These are phyloP conservation scores for Dactylonectria estremocensis DNA, from an alignment of 2,329 filamentous ascomycete species.

Conservation along the genomic window DNA sequence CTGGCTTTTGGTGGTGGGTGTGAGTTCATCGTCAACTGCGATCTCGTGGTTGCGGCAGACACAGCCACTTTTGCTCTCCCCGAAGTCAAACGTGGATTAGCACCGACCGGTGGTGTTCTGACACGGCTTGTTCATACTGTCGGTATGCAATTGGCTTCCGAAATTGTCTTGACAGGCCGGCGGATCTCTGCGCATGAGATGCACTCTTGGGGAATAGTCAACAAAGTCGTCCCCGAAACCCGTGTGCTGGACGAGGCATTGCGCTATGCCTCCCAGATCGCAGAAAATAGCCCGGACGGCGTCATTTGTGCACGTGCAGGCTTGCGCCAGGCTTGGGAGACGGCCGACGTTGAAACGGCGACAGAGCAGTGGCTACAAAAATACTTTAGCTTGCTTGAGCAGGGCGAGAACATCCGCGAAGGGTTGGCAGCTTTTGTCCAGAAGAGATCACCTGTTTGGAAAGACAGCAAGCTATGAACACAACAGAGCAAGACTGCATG, in stretches of 20 bases:
- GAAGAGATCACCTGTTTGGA: conserved; percentile 50
- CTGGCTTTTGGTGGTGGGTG: conserved; percentile 69
- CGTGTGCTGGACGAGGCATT: conserved; percentile 39
- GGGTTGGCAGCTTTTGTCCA: conserved; percentile 65
- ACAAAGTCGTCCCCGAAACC: conserved; percentile 22
- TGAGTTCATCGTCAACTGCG: conserved; percentile 67
- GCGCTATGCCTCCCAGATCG: conserved; percentile 51
- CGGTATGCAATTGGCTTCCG: conserved; percentile 44
- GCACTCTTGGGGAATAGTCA: conserved; percentile 44
- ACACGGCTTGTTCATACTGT: conserved; percentile 60
- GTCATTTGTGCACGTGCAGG: conserved; percentile 56
- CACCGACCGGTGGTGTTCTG: conserved; percentile 65
- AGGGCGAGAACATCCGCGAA: conserved; percentile 62
- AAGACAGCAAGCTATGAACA: conserved; percentile 10
- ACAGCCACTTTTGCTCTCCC: conserved; percentile 65
- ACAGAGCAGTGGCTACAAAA: conserved; percentile 56
- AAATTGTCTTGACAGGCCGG: conserved; percentile 45
- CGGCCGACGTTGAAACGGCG: conserved; percentile 56
- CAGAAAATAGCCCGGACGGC: conserved; percentile 51
- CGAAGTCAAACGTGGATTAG: conserved; percentile 67
- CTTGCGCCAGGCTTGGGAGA: conserved; percentile 55
- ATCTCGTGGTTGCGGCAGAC: conserved; percentile 65
- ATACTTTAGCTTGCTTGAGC: conserved; percentile 56
- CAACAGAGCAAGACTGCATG: no score
- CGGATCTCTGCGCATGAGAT: conserved; percentile 42